phyloP scores from a whole-genome alignment of 2,329 filamentous ascomycete species.

The Cladosporium sp. region DNA sequence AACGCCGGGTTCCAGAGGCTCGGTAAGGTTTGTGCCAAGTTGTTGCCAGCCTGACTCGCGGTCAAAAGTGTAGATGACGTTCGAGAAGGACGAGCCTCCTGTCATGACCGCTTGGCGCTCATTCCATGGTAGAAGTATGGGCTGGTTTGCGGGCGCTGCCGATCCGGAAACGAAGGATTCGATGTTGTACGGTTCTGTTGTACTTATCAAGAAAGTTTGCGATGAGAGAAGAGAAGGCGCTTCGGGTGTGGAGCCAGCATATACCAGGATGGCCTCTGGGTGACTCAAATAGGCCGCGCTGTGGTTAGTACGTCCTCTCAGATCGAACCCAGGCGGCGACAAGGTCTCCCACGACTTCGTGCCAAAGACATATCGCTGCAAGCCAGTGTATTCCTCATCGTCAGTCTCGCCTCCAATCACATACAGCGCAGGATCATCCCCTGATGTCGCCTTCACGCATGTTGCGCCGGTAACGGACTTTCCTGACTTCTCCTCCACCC shows the following conservation, averaged over 20 bases:
- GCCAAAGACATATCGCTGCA: constrained; percentile 68
- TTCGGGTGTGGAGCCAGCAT: constrained; percentile 70
- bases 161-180: constrained; percentile 55
- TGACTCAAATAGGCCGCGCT: constrained; percentile 71
- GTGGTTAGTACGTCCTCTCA: constrained; percentile 72
- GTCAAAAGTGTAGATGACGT: constrained; percentile 71
- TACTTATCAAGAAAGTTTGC: constrained; percentile 73
- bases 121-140: constrained; percentile 74
- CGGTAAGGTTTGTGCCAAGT: constrained; percentile 63
- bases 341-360: constrained; percentile 61
- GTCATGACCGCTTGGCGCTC: constrained; percentile 69
- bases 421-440: constrained; percentile 64
- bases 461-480: constrained; percentile 70
- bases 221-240: constrained; percentile 58
- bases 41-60: constrained; percentile 64
- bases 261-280: constrained; percentile 73
- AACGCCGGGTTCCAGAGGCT: constrained; percentile 36
- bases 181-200: constrained; percentile 64
- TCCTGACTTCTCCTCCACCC: constrained; percentile 66
- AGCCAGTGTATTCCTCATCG: constrained; percentile 64
- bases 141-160: constrained; percentile 64
- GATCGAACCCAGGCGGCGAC: constrained; percentile 50
- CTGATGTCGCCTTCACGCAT: constrained; percentile 70
- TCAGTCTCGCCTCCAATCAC: constrained; percentile 70
- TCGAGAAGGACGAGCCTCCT: constrained; percentile 68